A percentile compares a stretch with the other conserved stretches of the same genome.
Evolutionary conservation across 108 stramenopile genomes (phyloP).

Genomic region (Mediolabrus comicus): DNA sequence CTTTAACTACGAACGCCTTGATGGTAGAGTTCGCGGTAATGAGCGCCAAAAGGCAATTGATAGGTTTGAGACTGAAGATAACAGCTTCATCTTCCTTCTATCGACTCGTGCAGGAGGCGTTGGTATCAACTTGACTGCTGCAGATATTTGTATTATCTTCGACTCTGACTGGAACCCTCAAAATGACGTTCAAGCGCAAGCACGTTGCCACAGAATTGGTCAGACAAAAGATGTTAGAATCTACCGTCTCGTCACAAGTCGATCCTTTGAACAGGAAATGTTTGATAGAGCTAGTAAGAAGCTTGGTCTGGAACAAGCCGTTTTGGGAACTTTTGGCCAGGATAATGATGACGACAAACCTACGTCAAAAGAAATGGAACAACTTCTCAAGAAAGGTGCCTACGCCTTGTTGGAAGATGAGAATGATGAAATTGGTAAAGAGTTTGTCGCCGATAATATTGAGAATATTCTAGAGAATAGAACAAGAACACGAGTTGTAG

Average conservation of each 20-base stretch:
- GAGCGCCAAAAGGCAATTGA: constrained; percentile 98
- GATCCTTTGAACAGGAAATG: constrained; percentile 99
- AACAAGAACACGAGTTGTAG: constrained; percentile 85
- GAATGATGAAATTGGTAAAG: constrained; percentile 77
- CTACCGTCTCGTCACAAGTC: constrained; percentile 95
- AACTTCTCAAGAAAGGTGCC: constrained; percentile 88
- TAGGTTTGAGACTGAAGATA: constrained; percentile 87
- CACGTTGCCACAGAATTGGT: constrained; percentile 98
- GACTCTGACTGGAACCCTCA: constrained; percentile 99
- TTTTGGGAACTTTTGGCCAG: constrained; percentile 92
- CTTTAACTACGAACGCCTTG: constrained; percentile 88
- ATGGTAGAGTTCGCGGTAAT: constrained; percentile 82
- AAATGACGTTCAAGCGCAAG: constrained; percentile 99
- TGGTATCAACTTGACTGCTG: constrained; percentile 98
- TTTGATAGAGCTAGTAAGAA: constrained; percentile 97
- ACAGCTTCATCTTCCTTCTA: constrained; percentile 92
- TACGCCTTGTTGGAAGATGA: constrained; percentile 90
- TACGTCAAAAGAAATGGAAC: constrained; percentile 91
- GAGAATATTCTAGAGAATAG: constrained; percentile 87
- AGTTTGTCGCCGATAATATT: constrained; percentile 89
- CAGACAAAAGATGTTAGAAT: constrained; percentile 95
- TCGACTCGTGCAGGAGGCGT: constrained; percentile 95
- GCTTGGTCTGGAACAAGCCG: constrained; percentile 99
- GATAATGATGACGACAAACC: constrained; percentile 88
- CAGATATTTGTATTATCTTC: constrained; percentile 83